A percentile compares a stretch with the other conserved stretches of the same genome.
These are phyloP conservation scores for Cairneyella variabilis DNA, from an alignment of 495 filamentous ascomycete genomes.

Conservation along the genomic window DNA sequence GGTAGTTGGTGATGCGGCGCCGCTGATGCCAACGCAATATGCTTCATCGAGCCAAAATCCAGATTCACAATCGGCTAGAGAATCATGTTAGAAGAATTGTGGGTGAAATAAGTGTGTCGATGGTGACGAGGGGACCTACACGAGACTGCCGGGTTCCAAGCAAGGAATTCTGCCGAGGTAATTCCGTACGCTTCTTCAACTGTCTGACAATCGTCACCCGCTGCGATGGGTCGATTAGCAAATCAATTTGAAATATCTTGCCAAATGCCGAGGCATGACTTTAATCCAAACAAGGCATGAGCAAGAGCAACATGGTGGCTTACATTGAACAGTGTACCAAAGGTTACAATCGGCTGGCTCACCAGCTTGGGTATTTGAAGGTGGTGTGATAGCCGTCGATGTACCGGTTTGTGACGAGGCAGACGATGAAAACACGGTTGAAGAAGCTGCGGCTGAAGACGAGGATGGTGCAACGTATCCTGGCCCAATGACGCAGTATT, in stretches of 20 bases:
- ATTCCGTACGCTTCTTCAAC: background rate
- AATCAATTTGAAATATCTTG: background rate
- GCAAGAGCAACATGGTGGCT: background rate
- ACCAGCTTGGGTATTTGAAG: background rate
- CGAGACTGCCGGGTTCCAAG: background rate
- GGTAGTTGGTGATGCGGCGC: background rate
- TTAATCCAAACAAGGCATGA: background rate
- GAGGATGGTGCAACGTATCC: background rate
- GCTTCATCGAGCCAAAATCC: constrained; percentile 33
- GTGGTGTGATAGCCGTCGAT: no score
- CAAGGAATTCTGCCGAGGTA: background rate
- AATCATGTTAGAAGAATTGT: no score
- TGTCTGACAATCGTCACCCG: background rate
- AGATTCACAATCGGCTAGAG: background rate
- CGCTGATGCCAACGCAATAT: constrained; percentile 31
- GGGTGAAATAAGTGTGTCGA: no score
- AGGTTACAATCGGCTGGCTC: background rate
- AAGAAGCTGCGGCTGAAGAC: background rate
- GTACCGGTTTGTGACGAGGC: background rate
- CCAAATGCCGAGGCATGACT: no score
- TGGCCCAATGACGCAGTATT: background rate
- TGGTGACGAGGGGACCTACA: no score
- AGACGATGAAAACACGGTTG: background rate
- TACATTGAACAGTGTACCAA: background rate
- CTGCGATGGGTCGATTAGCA: background rate